Evolutionary conservation across 352 stramenopile species (phyloP).

Genomic region (Blastocystis sp.): DNA sequence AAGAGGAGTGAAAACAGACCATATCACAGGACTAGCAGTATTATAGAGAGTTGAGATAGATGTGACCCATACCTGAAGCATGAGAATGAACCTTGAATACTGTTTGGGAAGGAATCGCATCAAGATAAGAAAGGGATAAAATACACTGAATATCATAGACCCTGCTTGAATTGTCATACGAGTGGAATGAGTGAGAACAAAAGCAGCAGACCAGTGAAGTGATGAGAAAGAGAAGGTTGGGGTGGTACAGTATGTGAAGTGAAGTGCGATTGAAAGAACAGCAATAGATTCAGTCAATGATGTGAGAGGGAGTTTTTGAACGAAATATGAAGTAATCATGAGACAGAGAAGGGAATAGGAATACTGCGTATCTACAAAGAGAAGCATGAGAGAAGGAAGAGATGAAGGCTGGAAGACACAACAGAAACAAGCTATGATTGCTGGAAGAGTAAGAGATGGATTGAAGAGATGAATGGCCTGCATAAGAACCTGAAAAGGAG

Average conservation of each 20-base stretch:
- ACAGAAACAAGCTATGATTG: no score
- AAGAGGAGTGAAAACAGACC: conserved; percentile 40
- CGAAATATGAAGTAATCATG: background rate
- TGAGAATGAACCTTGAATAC: background rate
- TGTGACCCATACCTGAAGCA: background rate
- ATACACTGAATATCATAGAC: background rate
- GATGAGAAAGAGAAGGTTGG: conserved; percentile 15
- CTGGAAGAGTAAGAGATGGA: background rate
- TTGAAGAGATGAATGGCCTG: background rate
- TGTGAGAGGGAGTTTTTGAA: background rate
- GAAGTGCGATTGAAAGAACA: background rate
- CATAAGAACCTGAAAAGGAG: background rate
- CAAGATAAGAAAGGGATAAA: background rate
- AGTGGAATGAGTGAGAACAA: conserved; percentile 34
- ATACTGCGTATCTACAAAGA: background rate
- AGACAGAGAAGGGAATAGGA: background rate
- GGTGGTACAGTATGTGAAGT: conserved; percentile 10
- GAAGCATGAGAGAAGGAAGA: background rate
- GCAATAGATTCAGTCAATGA: background rate
- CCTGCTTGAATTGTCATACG: background rate
- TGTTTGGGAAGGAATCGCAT: background rate
- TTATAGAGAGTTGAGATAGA: conserved; percentile 21
- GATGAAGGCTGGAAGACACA: background rate
- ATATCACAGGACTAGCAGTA: conserved; percentile 22
- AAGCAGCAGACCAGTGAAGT: conserved; percentile 24